Evolutionary conservation across 148 eudicot genomes (phyloP).

Genomic region (Nepenthes gracilis): DNA sequence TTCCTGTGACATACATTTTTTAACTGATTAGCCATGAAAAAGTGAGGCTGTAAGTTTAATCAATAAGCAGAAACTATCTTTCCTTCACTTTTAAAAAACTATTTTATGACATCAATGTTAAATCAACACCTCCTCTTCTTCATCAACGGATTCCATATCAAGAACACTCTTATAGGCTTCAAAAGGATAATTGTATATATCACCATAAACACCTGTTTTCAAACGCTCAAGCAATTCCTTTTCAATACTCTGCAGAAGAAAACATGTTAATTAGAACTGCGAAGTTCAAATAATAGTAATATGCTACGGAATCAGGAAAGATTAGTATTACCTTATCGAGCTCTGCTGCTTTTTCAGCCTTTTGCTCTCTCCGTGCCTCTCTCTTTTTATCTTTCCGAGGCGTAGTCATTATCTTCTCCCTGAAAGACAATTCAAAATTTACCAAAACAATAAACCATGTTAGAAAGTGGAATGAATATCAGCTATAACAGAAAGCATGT

Average conservation of each 20-base stretch:
- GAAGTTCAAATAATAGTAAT: not conserved
- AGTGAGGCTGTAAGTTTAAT: not conserved
- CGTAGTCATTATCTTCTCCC: slow-evolving; percentile 79
- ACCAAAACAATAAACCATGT: not conserved
- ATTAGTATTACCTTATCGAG: slow-evolving; percentile 44
- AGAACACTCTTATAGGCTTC: slow-evolving; percentile 32
- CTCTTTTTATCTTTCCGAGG: slow-evolving; percentile 73
- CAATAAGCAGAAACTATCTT: not conserved
- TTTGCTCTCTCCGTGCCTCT: slow-evolving; percentile 69
- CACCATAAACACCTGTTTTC: slow-evolving; percentile 51
- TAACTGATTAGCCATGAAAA: not conserved
- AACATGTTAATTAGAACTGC: slow-evolving; percentile 2
- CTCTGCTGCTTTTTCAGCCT: slow-evolving; percentile 79
- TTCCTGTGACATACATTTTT: slow-evolving; percentile 26
- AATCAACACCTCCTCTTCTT: slow-evolving; percentile 37
- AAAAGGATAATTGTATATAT: slow-evolving; percentile 44
- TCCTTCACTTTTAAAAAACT: not conserved
- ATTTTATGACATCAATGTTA: not conserved
- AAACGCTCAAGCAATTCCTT: slow-evolving; percentile 82
- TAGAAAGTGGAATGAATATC: not conserved
- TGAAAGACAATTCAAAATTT: slow-evolving; percentile 7
- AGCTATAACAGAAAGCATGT: not conserved
- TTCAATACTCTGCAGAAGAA: slow-evolving; percentile 63
- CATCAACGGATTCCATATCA: slow-evolving; percentile 36
- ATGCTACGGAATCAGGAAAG: not conserved